Conservation (phyloP, 768 basidiomycete genomes). For the Tricholoma furcatifolium region DNA sequence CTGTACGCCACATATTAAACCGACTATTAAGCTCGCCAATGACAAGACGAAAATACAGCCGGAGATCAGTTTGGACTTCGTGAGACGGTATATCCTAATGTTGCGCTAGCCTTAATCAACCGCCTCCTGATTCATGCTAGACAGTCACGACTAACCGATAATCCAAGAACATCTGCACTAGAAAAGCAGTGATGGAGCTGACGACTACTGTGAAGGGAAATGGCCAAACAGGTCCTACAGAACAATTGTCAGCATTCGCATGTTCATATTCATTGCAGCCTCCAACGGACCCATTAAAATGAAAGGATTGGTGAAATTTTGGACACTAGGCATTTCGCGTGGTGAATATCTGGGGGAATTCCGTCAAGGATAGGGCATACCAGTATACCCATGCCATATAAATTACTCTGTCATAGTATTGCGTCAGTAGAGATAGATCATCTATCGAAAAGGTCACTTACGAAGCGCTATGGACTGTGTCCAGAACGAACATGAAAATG, state of each 20-base stretch:
- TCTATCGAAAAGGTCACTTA: background rate
- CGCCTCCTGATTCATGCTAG: background rate
- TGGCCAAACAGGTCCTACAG: conserved; percentile 11
- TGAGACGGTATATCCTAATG: conserved; percentile 13
- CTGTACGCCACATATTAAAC: conserved; percentile 4
- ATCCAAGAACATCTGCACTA: conserved; percentile 18
- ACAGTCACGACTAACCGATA: conserved; percentile 14
- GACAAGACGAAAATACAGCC: conserved; percentile 1
- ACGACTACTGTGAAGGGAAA: conserved; percentile 14
- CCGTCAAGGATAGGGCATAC: background rate
- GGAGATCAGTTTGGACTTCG: background rate
- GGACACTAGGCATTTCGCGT: conserved; percentile 11
- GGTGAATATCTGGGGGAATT: background rate
- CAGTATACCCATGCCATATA: conserved; percentile 16
- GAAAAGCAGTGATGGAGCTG: conserved; percentile 15
- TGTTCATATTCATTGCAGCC: background rate
- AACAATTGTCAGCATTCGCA: background rate
- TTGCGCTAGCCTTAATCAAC: background rate
- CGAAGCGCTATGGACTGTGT: conserved; percentile 13
- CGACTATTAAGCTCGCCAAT: background rate
- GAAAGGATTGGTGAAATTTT: conserved; percentile 18
- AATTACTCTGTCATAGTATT: conserved; percentile 6
- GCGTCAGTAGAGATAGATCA: background rate
- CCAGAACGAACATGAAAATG: conserved; percentile 4
- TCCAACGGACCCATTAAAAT: conserved; percentile 16